phyloP scores from a whole-genome alignment of 331 rosid genomes.

The Dryas integrifolia region DNA sequence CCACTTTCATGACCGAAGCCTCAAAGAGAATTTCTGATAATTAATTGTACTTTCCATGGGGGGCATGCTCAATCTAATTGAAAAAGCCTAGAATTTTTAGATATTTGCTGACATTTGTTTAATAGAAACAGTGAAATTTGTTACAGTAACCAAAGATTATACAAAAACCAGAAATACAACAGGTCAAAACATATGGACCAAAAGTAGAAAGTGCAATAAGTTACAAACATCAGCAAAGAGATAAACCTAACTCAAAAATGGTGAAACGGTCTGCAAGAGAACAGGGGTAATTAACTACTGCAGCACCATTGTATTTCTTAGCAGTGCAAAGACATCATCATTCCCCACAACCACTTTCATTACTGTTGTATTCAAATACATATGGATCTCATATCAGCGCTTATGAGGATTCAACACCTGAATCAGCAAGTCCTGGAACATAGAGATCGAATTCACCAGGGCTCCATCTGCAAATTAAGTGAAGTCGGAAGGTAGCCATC shows the following conservation, averaged over 20 bases:
- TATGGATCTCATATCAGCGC: neutral
- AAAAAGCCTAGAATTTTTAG: too few species aligned
- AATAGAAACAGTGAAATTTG: neutral
- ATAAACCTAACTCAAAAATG: slow-evolving; percentile 2
- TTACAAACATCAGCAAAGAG: neutral
- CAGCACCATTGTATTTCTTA: neutral
- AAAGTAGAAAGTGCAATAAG: neutral
- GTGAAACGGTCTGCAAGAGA: neutral
- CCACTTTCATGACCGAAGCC: too few species aligned
- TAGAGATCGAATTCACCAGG: slow-evolving; percentile 69
- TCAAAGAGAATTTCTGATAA: too few species aligned
- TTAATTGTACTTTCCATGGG: too few species aligned
- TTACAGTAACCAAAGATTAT: neutral
- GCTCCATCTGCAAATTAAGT: slow-evolving; percentile 78
- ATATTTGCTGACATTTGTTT: too few species aligned
- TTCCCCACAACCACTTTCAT: neutral
- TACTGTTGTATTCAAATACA: neutral
- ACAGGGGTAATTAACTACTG: too few species aligned
- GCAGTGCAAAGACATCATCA: neutral
- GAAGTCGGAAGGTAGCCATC: slow-evolving; percentile 76
- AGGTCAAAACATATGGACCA: slow-evolving; percentile 10
- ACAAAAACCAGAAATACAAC: neutral
- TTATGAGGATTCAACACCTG: slow-evolving; percentile 69
- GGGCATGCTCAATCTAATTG: too few species aligned
- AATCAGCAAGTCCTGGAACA: slow-evolving; percentile 63